These are phyloP conservation scores for Daldinia sp. DNA, from an alignment of 2,329 filamentous ascomycete genomes.

Conservation along the genomic window DNA sequence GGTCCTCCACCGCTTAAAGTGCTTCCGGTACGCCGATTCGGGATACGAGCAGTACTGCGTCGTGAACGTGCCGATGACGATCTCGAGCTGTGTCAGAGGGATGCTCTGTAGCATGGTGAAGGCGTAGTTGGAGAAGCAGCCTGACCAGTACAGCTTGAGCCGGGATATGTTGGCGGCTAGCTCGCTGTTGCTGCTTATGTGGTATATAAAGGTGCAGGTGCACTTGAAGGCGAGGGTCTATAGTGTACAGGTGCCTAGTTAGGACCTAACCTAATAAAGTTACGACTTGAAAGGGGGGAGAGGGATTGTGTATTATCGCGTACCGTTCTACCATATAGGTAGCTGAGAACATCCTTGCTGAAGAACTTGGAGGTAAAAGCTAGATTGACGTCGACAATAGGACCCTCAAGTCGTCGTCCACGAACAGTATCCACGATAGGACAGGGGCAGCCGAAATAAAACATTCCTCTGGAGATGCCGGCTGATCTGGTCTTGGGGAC, in stretches of 20 bases:
- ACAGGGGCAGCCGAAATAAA: neutral
- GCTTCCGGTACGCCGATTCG: too few relatives aligned
- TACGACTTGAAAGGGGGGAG: neutral
- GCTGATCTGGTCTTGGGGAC: neutral
- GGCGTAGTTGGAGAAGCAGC: neutral
- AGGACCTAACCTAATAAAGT: neutral
- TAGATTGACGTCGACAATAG: neutral
- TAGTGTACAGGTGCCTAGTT: neutral
- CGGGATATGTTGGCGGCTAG: neutral
- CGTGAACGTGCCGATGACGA: too few relatives aligned
- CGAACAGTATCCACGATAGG: too few relatives aligned
- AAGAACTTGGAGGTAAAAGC: conserved; percentile 1
- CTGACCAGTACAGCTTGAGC: neutral
- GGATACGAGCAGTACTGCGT: too few relatives aligned
- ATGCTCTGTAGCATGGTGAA: neutral
- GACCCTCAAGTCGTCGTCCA: accelerated
- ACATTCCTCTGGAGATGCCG: neutral
- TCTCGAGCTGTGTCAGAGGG: too few relatives aligned
- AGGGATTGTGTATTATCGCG: too few relatives aligned
- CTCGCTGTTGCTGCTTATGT: neutral
- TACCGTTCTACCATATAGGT: neutral
- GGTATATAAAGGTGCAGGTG: neutral
- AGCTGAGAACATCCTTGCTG: neutral
- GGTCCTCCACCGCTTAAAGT: too few relatives aligned
- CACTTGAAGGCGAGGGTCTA: neutral